These are phyloP conservation scores for Escovopsis weberi DNA, from an alignment of 2,329 filamentous ascomycete species.

Conservation along the genomic window DNA sequence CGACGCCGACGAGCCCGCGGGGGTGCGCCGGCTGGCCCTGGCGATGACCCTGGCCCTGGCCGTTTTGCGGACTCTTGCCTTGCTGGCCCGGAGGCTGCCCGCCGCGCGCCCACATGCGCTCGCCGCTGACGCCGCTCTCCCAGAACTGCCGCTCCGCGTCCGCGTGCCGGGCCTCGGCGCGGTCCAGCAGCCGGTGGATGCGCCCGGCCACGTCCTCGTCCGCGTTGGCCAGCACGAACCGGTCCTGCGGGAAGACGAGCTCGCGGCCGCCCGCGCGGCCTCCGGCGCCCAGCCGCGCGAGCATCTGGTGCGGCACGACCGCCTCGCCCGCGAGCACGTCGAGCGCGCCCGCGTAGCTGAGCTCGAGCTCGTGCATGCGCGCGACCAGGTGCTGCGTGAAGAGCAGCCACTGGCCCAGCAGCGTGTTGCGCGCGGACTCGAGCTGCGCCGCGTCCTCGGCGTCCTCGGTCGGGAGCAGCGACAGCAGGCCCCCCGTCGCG, in stretches of 20 bases:
- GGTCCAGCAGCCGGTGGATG: slow-evolving; percentile 33
- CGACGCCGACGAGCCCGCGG: slow-evolving; percentile 33
- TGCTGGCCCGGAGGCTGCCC: too few relatives aligned
- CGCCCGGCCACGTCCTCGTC: slow-evolving; percentile 34
- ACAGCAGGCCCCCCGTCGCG: slow-evolving; percentile 39
- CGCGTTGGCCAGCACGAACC: slow-evolving; percentile 39
- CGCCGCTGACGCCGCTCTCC: slow-evolving; percentile 25
- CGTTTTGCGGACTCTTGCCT: too few relatives aligned
- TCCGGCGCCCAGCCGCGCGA: slow-evolving; percentile 30
- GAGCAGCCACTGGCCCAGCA: slow-evolving; percentile 43
- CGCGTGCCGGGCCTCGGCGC: slow-evolving; percentile 24
- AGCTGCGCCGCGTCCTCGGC: slow-evolving; percentile 21
- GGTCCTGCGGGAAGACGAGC: slow-evolving; percentile 40
- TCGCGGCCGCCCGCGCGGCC: slow-evolving; percentile 34
- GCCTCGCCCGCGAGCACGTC: slow-evolving; percentile 37
- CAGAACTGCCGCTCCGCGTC: slow-evolving; percentile 20
- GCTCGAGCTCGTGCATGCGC: slow-evolving; percentile 44
- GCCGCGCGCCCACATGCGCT: slow-evolving; percentile 18
- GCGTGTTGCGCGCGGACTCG: slow-evolving; percentile 30
- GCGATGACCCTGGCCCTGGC: neutral
- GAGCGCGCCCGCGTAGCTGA: slow-evolving; percentile 33
- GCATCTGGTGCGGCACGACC: slow-evolving; percentile 33
- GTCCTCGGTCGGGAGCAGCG: slow-evolving; percentile 32
- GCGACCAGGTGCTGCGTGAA: slow-evolving; percentile 37
- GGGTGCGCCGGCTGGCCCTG: slow-evolving; percentile 16